Percentiles rank a stretch among this genome's conserved stretches.
phyloP scores from a whole-genome alignment of 306 rosid species.

The Crataegus laevigata region DNA sequence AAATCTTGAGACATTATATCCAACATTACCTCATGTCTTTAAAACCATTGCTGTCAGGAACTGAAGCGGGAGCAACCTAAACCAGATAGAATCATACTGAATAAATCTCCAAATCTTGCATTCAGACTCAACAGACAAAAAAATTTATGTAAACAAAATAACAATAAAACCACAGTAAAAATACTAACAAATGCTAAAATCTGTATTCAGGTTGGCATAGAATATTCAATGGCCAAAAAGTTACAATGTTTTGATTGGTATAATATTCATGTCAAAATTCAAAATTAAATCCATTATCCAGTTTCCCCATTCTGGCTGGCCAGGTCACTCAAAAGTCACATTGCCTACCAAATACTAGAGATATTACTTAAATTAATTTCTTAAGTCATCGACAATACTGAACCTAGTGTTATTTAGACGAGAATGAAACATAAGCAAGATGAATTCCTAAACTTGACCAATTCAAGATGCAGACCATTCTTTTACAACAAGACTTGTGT shows the following conservation, averaged over 20 bases:
- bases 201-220: not conserved
- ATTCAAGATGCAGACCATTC: not conserved
- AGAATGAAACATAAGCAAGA: not conserved
- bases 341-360: not conserved
- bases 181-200: no score
- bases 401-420: not conserved
- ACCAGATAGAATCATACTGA: not conserved
- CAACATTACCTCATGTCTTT: slow-evolving; percentile 52
- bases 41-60: slow-evolving; percentile 46
- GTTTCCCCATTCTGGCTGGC: not conserved
- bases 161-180: not conserved
- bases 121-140: not conserved
- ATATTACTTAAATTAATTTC: not conserved
- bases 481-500: not conserved
- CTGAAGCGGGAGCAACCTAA: slow-evolving; percentile 45
- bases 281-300: not conserved
- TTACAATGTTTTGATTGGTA: not conserved
- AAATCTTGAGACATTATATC: not conserved
- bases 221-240: not conserved
- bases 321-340: not conserved
- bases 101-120: slow-evolving; percentile 2
- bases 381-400: not conserved
- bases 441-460: not conserved
- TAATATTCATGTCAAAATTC: not conserved
- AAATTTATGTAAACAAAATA: not conserved